Evolutionary conservation across 2,329 filamentous ascomycete species (phyloP).

Genomic region (Aulographum hederae): DNA sequence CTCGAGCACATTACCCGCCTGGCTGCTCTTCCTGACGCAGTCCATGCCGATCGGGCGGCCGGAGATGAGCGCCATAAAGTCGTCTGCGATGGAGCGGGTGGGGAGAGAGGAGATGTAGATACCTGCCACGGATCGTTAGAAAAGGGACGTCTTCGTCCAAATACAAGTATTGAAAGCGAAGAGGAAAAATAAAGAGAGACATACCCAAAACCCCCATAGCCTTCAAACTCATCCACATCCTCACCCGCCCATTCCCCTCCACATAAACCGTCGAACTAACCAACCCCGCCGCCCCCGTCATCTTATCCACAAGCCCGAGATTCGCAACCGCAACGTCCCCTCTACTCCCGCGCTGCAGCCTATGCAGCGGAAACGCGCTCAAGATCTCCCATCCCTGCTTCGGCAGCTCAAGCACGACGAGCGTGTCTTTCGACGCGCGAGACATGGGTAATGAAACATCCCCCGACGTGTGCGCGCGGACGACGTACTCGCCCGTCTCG

Average conservation of each 20-base stretch:
- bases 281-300: constrained; percentile 73
- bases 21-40: constrained; percentile 40
- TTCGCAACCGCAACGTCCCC: constrained; percentile 39
- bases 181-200: constrained; percentile 8
- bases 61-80: constrained; percentile 59
- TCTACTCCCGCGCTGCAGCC: neutral
- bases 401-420: constrained; percentile 45
- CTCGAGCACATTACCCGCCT: constrained; percentile 45
- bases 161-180: neutral
- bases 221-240: constrained; percentile 54
- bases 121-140: constrained; percentile 25
- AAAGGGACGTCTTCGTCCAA: neutral
- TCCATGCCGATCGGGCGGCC: constrained; percentile 49
- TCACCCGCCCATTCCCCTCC: constrained; percentile 40
- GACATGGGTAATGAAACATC: constrained; percentile 36
- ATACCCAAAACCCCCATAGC: constrained; percentile 57
- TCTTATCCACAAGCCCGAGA: constrained; percentile 67
- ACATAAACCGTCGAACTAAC: constrained; percentile 41
- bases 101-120: constrained; percentile 60
- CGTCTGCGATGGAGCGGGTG: constrained; percentile 37
- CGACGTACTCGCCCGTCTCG: constrained; percentile 43
- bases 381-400: constrained; percentile 64
- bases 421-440: constrained; percentile 22
- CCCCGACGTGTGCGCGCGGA: constrained; percentile 54
- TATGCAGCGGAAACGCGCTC: constrained; percentile 41